Evolutionary conservation across 2,329 filamentous ascomycete genomes (phyloP).

Genomic region (Chaetomium olivaceum): DNA sequence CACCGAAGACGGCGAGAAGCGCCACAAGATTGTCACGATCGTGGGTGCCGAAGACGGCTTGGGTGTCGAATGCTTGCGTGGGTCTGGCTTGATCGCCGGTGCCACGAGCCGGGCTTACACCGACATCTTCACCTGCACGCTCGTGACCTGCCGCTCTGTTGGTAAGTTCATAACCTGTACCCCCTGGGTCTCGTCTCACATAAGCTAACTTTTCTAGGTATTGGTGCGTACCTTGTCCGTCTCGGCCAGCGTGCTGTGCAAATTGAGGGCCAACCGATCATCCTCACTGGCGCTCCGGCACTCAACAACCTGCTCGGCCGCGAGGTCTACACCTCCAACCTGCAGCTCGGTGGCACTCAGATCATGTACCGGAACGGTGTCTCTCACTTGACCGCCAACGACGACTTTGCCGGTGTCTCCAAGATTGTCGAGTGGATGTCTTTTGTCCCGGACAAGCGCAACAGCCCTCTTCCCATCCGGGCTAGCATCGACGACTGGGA

Average conservation of each 20-base stretch:
- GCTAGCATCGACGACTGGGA: slow-evolving; percentile 87
- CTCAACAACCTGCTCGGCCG: slow-evolving; percentile 98
- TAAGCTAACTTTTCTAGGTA: slow-evolving; percentile 54
- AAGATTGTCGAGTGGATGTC: slow-evolving; percentile 99
- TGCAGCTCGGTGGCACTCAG: slow-evolving; percentile 99
- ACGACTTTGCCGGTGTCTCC: slow-evolving; percentile 96
- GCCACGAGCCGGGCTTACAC: slow-evolving; percentile 96
- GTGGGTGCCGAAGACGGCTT: slow-evolving; percentile 93
- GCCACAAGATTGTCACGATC: slow-evolving; percentile 92
- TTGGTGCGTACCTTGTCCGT: slow-evolving; percentile 97
- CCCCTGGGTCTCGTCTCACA: not conserved
- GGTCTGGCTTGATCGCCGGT: slow-evolving; percentile 96
- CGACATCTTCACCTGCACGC: slow-evolving; percentile 96
- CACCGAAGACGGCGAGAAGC: slow-evolving; percentile 81
- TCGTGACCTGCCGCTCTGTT: slow-evolving; percentile 97
- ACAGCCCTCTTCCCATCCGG: slow-evolving; percentile 87
- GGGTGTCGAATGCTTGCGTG: slow-evolving; percentile 94
- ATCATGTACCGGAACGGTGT: slow-evolving; percentile 99
- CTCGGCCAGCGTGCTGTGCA: slow-evolving; percentile 98
- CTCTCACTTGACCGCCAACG: slow-evolving; percentile 95
- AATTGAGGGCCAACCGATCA: slow-evolving; percentile 98
- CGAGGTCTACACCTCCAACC: slow-evolving; percentile 97
- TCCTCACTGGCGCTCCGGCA: slow-evolving; percentile 93
- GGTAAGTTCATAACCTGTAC: slow-evolving; percentile 54
- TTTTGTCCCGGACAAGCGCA: slow-evolving; percentile 94